A percentile compares a stretch with the other conserved stretches of the same genome.
These are phyloP conservation scores for Ascochyta pisi DNA, from an alignment of 2,329 filamentous ascomycete species.

Conservation along the genomic window DNA sequence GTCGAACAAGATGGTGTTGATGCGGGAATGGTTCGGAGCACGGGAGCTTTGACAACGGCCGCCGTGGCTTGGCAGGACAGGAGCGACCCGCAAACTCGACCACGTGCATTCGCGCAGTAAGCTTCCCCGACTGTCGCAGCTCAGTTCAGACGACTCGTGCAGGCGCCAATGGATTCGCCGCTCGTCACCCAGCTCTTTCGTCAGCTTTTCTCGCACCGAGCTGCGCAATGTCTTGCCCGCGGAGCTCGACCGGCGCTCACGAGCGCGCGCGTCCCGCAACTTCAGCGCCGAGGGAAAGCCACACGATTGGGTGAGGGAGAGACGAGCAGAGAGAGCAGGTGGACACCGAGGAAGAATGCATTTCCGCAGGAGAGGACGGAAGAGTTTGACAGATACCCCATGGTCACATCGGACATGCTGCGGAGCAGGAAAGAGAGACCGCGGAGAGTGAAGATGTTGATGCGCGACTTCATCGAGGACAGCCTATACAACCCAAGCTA, in stretches of 20 bases:
- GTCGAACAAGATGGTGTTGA: slow-evolving; percentile 15
- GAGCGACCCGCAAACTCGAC: slow-evolving; percentile 30
- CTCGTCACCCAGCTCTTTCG: slow-evolving; percentile 79
- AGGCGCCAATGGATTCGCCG: slow-evolving; percentile 76
- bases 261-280: slow-evolving; percentile 42
- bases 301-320: slow-evolving; percentile 39
- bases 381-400: slow-evolving; percentile 82
- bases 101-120: slow-evolving; percentile 31
- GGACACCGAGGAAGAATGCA: slow-evolving; percentile 83
- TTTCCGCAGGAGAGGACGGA: slow-evolving; percentile 78
- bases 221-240: slow-evolving; percentile 61
- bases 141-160: slow-evolving; percentile 14
- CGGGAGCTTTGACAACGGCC: slow-evolving; percentile 29
- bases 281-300: slow-evolving; percentile 41
- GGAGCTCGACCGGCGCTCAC: slow-evolving; percentile 48
- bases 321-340: slow-evolving; percentile 69
- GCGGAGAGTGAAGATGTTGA: slow-evolving; percentile 91
- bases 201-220: slow-evolving; percentile 80
- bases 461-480: slow-evolving; percentile 97
- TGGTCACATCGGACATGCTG: slow-evolving; percentile 83
- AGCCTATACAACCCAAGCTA: slow-evolving; percentile 94
- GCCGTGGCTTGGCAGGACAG: slow-evolving; percentile 36
- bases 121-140: slow-evolving; percentile 24
- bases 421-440: slow-evolving; percentile 77
- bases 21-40: slow-evolving; percentile 20